phyloP scores from a whole-genome alignment of 2,329 filamentous ascomycete species.

The Fusarium armeniacum region DNA sequence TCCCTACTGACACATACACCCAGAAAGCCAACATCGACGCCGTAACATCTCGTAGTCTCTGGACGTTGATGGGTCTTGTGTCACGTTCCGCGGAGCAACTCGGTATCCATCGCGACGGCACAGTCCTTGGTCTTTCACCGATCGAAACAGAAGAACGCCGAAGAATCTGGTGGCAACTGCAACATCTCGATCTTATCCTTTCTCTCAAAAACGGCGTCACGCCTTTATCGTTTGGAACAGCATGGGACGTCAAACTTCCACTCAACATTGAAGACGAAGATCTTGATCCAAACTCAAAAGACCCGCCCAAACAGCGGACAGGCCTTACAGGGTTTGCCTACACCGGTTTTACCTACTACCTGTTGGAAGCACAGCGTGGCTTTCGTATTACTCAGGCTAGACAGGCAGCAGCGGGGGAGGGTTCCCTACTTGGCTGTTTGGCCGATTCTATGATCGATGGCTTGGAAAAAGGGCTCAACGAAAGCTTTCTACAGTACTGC shows the following conservation, averaged over 20 bases:
- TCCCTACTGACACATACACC: accelerated
- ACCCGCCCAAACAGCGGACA: neutral
- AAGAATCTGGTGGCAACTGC: conserved; percentile 31
- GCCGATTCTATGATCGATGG: neutral
- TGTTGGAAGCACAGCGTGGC: conserved; percentile 3
- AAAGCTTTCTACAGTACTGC: conserved; percentile 29
- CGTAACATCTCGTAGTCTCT: conserved; percentile 3
- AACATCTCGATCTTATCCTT: conserved; percentile 17
- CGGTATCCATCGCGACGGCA: conserved; percentile 29
- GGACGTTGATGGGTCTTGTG: conserved; percentile 12
- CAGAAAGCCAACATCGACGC: conserved; percentile 28
- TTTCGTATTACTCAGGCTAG: neutral
- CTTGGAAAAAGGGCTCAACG: conserved; percentile 13
- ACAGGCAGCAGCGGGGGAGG: neutral
- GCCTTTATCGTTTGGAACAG: conserved; percentile 11
- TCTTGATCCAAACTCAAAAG: neutral
- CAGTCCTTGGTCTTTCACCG: conserved; percentile 1
- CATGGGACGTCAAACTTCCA: conserved; percentile 28
- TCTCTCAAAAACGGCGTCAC: conserved; percentile 14
- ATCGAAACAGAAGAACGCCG: conserved; percentile 32
- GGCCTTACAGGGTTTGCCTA: conserved; percentile 14
- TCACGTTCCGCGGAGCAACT: conserved; percentile 26
- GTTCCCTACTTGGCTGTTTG: conserved; percentile 8
- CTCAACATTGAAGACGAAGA: conserved; percentile 32
- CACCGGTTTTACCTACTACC: conserved; percentile 1